Percentiles rank a stretch among this genome's conserved stretches.
These are phyloP conservation scores for Suhomyces wounanorum DNA, from an alignment of 1,139 yeast species.

Conservation along the genomic window DNA sequence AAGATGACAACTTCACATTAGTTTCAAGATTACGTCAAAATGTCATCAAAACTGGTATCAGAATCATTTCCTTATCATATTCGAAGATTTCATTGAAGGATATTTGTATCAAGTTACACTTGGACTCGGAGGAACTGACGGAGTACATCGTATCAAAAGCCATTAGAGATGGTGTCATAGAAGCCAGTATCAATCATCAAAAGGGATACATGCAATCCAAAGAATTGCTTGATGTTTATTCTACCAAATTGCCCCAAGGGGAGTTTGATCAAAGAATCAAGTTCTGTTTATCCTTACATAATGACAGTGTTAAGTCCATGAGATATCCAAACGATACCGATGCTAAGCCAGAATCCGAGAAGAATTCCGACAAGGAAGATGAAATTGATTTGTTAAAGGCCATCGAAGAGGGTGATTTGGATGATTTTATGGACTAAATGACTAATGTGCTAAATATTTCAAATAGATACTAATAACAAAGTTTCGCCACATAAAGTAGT, in stretches of 20 bases:
- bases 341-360: conserved; percentile 22
- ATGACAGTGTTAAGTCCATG: conserved; percentile 94
- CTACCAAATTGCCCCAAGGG: conserved; percentile 82
- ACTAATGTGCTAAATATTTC: conserved; percentile 1
- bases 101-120: conserved; percentile 81
- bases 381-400: conserved; percentile 50
- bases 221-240: conserved; percentile 83
- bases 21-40: conserved; percentile 92
- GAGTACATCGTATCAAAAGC: conserved; percentile 97
- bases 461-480: neutral
- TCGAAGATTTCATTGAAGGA: conserved; percentile 90
- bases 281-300: conserved; percentile 87
- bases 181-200: conserved; percentile 90
- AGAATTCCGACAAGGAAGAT: conserved; percentile 38
- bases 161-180: conserved; percentile 96
- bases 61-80: conserved; percentile 90
- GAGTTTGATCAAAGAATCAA: conserved; percentile 92
- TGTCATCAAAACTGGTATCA: conserved; percentile 96
- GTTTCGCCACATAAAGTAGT: neutral
- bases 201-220: conserved; percentile 89
- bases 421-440: conserved; percentile 48
- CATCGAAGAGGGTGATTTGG: conserved; percentile 52
- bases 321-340: conserved; percentile 67
- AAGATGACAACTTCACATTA: conserved; percentile 81
- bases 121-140: conserved; percentile 93